Evolutionary conservation across 768 basidiomycete genomes (phyloP), one percentile per base, ranked within the genome.

Genomic region (Leucocoprinus leucothites): DNA sequence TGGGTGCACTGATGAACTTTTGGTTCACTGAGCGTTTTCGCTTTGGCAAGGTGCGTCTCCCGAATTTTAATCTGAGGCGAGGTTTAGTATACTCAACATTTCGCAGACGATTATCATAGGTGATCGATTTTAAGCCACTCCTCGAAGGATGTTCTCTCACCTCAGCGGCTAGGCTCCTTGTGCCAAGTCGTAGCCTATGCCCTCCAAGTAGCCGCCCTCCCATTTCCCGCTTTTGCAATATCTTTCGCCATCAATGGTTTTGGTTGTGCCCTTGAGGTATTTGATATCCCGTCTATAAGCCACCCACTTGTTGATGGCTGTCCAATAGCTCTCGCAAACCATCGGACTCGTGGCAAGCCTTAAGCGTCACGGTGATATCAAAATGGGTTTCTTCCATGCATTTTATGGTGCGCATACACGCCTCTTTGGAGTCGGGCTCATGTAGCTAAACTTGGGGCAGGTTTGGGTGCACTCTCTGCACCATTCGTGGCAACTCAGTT

Each of bases 401-500:
- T 73, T 78, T 1, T 89, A 87, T 61, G 86, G 86, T 76, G 11
- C 56, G 2, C 21, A 13, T 21, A 24, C 22, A 0, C 31, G 1
- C 16, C 1, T 7, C 24, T 16, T 16, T 22, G 21, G 34, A 3
- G 13, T n/a, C 21, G 21, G 5, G 9, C 5, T 9, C 11, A 16
- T 36, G 19, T 25, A 21, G 51, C 25, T 34, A n/a, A 22, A 31
- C 38, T 13, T 31, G 18, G 48, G 36, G 3, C 38, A 89, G 87
- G 87, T 18, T 70, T 78, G 0, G 88, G 88, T 2, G 87, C 87
- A 3, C 71, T 89, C 9, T 74, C 74, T 7, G 68, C 91, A 0
- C 93, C 93, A 1, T 76, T 95, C n/a, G 82, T 86, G 0, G 80
- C 92, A 0, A 95, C 94, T 0, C 88, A 91, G 53, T 94, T 95